phyloP scores from a whole-genome alignment of 1,284 basidiomycete genomes.

The Cryptococcus sp. region DNA sequence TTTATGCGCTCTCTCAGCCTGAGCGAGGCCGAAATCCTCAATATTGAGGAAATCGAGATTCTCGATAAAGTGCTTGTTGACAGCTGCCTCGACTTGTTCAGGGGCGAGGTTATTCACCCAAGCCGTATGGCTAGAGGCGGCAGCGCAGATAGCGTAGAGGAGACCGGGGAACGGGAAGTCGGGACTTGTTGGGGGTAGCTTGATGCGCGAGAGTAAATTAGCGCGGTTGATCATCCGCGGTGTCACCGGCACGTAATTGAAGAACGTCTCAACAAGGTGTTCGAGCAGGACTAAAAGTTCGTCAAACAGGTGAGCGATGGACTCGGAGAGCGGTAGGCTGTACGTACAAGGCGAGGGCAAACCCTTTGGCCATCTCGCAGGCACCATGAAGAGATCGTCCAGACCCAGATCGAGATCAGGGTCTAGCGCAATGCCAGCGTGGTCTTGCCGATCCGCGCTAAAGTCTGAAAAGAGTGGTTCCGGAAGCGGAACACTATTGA shows the following conservation, averaged over 20 bases:
- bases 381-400: constrained; percentile 37
- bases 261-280: constrained; percentile 51
- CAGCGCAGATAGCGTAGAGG: constrained; percentile 55
- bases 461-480: not conserved
- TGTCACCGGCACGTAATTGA: constrained; percentile 45
- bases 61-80: constrained; percentile 22
- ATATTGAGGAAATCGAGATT: constrained; percentile 35
- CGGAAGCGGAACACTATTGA: not conserved
- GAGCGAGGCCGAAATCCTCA: constrained; percentile 46
- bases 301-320: constrained; percentile 5
- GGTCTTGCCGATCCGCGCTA: not conserved
- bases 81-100: constrained; percentile 28
- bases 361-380: constrained; percentile 44
- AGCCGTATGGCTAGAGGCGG: constrained; percentile 50
- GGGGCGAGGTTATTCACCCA: constrained; percentile 39
- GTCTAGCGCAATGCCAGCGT: not conserved
- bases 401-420: not conserved
- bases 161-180: constrained; percentile 54
- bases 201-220: constrained; percentile 48
- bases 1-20: constrained; percentile 36
- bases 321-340: not conserved
- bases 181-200: constrained; percentile 50
- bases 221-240: constrained; percentile 50
- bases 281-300: constrained; percentile 34
- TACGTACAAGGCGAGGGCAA: constrained; percentile 42